Base-by-base conservation (phyloP, 371 early-diverging fungal species). In the Actinomucor elegans region DNA sequence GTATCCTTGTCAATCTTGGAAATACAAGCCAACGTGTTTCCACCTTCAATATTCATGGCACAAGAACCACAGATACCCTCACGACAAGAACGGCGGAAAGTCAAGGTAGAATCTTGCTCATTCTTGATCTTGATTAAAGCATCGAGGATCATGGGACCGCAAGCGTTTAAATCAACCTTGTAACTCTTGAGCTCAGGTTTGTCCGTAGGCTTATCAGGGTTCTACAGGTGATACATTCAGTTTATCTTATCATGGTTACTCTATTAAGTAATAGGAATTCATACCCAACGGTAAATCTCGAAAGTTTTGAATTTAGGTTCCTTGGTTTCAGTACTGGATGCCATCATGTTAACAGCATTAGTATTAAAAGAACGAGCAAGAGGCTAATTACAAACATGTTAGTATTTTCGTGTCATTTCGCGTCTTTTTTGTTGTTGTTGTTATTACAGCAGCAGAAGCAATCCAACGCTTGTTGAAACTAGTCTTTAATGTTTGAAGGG, bases 41-140 rank as follows among this genome's bases (percentile, higher is more conserved):
- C 77, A 49, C 98, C 98, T 64, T 87, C 85, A 67, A 96, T 94
- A 83, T 97, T 97, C 96, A 97, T 95, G 48, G 98, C 92, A 67
- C 98, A 96, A 35, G 93, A 94, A 40, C 98, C 98, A 71, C 97
- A 97, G 58, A 96, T 95, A 43, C 86, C 85, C 61, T 84, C 81
- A 66, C 86, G 84, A 66, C 87, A 86, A 35, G 84, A 84, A 61
- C 92, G 82, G 59, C 93, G 87, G 84, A 93, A 92, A 24, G 98
- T 94, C 50, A 96, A 79, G 12, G 95, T 93, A 34, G 94, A 84
- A 69, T 96, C 98, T 18, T 87, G 79, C 69, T 96, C 95, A 74
- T 95, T 95, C 79, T 97, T 97, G 66, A 96, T 95, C 69, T 96
- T 94, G 67, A 94, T 89, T 31, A 95, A 69, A 14, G 95, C 96